A percentile compares a stretch with the other conserved stretches of the same genome.
Evolutionary conservation across 2,329 filamentous ascomycete genomes (phyloP).

Genomic region (Penicillium psychrosexuale): DNA sequence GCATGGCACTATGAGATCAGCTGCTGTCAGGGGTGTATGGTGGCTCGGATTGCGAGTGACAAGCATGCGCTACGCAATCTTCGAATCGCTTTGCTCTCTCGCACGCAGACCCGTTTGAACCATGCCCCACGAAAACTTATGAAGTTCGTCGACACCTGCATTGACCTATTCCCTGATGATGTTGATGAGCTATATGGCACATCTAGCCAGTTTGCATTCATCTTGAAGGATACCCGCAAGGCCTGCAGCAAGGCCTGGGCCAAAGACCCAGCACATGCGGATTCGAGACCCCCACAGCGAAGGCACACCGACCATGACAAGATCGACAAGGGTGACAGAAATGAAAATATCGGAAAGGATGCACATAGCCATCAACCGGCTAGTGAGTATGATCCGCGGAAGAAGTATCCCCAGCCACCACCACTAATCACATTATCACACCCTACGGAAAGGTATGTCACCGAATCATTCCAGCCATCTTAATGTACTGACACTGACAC

Average conservation of each 20-base stretch:
- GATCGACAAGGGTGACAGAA: neutral
- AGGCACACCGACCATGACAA: neutral
- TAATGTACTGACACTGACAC: neutral
- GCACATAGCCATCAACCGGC: neutral
- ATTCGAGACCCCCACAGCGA: neutral
- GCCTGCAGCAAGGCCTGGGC: slow-evolving; percentile 14
- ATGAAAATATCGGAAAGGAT: neutral
- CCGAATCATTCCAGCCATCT: neutral
- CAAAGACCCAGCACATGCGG: neutral
- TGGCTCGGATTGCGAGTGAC: slow-evolving; percentile 31
- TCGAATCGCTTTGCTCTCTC: slow-evolving; percentile 29
- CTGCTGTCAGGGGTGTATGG: slow-evolving; percentile 39
- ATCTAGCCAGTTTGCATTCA: slow-evolving; percentile 18
- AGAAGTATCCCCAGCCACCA: neutral
- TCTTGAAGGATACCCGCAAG: slow-evolving; percentile 22
- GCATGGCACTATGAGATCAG: slow-evolving; percentile 30
- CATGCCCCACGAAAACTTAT: slow-evolving; percentile 26
- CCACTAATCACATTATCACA: neutral
- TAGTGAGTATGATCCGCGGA: slow-evolving; percentile 1
- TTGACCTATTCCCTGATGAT: slow-evolving; percentile 16
- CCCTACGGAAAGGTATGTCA: neutral
- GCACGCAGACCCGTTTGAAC: slow-evolving; percentile 26
- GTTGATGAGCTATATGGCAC: slow-evolving; percentile 8
- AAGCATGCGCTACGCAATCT: slow-evolving; percentile 30
- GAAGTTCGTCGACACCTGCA: slow-evolving; percentile 30